Conservation (phyloP, 306 rosid genomes). For the Vigna unguiculata region DNA sequence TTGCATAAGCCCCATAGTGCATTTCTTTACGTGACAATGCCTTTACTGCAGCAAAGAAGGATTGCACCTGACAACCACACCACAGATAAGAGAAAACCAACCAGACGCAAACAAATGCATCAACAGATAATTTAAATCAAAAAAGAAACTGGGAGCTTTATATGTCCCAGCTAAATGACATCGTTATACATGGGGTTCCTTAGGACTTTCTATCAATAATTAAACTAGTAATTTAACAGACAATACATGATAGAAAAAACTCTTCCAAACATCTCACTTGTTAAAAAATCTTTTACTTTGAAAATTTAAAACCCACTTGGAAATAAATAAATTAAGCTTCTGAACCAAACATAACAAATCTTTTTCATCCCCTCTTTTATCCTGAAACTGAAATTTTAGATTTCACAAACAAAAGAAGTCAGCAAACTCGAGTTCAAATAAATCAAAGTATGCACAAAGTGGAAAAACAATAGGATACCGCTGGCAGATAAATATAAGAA, state of each 20-base stretch:
- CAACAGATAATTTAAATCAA: background rate
- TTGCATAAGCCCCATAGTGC: conserved; percentile 98
- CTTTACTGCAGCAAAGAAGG: conserved; percentile 84
- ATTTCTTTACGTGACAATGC: conserved; percentile 96
- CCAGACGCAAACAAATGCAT: conserved; percentile 7
- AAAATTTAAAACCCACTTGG: background rate
- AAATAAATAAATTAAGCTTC: background rate
- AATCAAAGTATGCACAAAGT: background rate
- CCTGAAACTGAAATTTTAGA: background rate
- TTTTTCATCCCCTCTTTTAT: background rate
- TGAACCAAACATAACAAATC: background rate
- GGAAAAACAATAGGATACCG: background rate
- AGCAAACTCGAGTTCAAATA: background rate
- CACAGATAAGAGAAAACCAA: conserved; percentile 35
- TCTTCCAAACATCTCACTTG: conserved; percentile 2
- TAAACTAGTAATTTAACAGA: conserved; percentile 14
- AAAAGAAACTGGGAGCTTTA: background rate
- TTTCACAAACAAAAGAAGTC: conserved; percentile 1
- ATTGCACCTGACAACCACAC: conserved; percentile 74
- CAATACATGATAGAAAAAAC: background rate
- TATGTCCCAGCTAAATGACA: background rate
- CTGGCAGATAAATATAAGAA: background rate
- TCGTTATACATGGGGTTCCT: background rate
- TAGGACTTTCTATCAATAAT: background rate
- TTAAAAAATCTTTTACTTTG: background rate